These are phyloP conservation scores for Hypomyces perniciosus DNA, from an alignment of 2,329 filamentous ascomycete genomes.

Conservation along the genomic window DNA sequence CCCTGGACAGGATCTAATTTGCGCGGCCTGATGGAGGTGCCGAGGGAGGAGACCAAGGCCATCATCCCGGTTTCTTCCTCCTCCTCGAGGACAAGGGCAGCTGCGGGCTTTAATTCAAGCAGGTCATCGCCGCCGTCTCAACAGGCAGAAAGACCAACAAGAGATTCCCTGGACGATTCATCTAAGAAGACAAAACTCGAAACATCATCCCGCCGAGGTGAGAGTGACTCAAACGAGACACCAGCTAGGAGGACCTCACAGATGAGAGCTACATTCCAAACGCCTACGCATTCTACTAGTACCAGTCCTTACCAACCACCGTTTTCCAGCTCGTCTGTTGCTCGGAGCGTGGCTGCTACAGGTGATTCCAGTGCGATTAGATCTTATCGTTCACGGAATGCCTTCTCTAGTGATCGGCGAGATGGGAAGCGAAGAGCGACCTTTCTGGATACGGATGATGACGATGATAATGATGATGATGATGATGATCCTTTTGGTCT, in stretches of 20 bases:
- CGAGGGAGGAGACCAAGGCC: conserved; percentile 26
- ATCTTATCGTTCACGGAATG: background rate
- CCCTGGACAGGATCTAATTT: conserved; percentile 30
- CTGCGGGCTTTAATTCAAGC: conserved; percentile 22
- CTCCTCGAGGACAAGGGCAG: conserved; percentile 20
- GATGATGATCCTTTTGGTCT: conserved; percentile 32
- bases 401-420: background rate
- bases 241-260: background rate
- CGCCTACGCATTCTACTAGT: background rate
- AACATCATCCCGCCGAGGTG: background rate
- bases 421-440: background rate
- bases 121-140: background rate
- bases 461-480: conserved; percentile 14
- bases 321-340: background rate
- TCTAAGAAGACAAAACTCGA: conserved; percentile 1
- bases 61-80: conserved; percentile 21
- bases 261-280: background rate
- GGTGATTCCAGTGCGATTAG: background rate
- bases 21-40: conserved; percentile 39
- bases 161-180: background rate
- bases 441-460: background rate
- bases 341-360: background rate
- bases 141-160: background rate
- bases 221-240: background rate
- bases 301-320: background rate